A percentile compares a stretch with the other conserved stretches of the same genome.
Conservation (phyloP, 2,329 filamentous ascomycete species). For the Diaporthe amygdali region DNA sequence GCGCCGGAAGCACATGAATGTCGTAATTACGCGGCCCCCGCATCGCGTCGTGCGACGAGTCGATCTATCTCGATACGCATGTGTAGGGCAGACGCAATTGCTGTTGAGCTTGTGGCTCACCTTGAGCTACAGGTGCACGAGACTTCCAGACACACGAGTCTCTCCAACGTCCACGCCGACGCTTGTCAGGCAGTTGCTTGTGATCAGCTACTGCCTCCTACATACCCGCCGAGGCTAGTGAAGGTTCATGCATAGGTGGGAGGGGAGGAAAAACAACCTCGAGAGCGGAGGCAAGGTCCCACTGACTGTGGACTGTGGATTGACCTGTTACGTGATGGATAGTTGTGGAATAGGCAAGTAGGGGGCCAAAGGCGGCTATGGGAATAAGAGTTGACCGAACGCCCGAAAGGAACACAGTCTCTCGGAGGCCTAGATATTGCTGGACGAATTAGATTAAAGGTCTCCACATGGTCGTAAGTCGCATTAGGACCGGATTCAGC, state of each 20-base stretch:
- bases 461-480: background rate
- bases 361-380: background rate
- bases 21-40: background rate
- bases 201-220: conserved; percentile 26
- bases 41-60: conserved; percentile 7
- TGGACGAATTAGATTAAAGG: background rate
- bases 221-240: conserved; percentile 36
- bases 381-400: background rate
- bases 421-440: background rate
- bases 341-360: background rate
- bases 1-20: background rate
- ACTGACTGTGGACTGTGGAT: conserved; percentile 1
- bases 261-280: background rate
- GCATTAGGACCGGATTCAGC: background rate
- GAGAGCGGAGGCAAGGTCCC: conserved; percentile 13
- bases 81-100: background rate
- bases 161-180: background rate
- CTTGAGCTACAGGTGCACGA: background rate
- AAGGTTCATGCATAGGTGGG: conserved; percentile 30
- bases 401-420: background rate
- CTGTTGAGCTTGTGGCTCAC: background rate
- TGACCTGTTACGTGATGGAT: background rate
- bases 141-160: background rate
- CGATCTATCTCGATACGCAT: background rate
- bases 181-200: background rate